Evolutionary conservation across 2,329 filamentous ascomycete genomes (phyloP), one percentile per base, ranked within the genome.

Genomic region (Claviceps capensis): DNA sequence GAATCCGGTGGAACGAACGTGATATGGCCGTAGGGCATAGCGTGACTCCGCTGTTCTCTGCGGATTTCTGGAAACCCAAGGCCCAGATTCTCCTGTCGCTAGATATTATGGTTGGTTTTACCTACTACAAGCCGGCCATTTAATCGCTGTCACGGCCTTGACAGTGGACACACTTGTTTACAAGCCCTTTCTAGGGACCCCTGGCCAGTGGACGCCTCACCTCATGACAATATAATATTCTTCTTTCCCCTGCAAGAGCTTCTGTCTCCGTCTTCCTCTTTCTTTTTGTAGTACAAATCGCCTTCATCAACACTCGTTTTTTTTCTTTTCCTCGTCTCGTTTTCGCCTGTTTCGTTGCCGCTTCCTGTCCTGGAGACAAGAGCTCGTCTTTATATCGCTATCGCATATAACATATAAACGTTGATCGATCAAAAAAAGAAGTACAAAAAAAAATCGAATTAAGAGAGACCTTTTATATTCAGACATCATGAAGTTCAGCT

Each of bases 401-500:
- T 36, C 7, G 17, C n/a, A 41, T n/a, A 41, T 9, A 41, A n/a
- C n/a, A 41, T n/a, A 17, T 17, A 41, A 16, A 41, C 38, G 14
- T 41, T 41, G 38, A 41, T n/a, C 38, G 38, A 14, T 22, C 30
- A 16, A 45, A 26, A 45, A 34, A 34, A 17, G n/a, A 37, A 43
- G 9, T 13, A 37, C 14, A 30, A 5, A 38, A 5, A 38, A 16
- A 48, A 41, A 44, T 34, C 14, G 13, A 11, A 44, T 23, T n/a
- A 34, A 34, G 30, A 34, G 30, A 34, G 4, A 1, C 30, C 9
- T 11, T 34, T 30, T 34, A 4, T 11, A 34, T 34, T 16, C 34
- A 38, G 17, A 9, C n/a, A n/a, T 6, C 16, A 60, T 56, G 55
- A 51, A 53, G 51, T 49, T 48, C 49, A 19, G 19, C 40, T 30